Base-by-base conservation (phyloP, 768 basidiomycete genomes). In the Trametes elegans region DNA sequence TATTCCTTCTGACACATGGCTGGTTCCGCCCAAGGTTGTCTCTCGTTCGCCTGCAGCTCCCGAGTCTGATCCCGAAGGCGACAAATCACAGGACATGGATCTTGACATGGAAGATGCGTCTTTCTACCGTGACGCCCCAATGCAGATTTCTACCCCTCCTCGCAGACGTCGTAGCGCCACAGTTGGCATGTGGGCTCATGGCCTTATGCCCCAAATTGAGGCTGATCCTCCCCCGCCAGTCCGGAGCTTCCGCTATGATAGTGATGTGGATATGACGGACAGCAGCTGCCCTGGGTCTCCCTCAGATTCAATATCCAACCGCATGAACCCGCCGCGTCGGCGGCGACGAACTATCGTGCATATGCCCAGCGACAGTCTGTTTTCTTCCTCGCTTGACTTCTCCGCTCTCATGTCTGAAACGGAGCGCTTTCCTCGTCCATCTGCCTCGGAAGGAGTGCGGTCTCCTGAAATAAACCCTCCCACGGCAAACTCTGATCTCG, bases 381-480 rank as follows among this genome's bases (percentile, higher is more conserved):
- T 68, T 52, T 68, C 67, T 2, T 65, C 67, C 21, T 61, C 62
- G 11, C 60, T 68, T 6, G 64, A 68, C 34, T 68, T 68, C 46
- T 68, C 65, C 23, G 51, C 61, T 1, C 55, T 60, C 14, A 53
- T 53, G 57, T 58, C 57, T 16, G 57, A 54, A n/a, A 54, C 57
- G 19, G 48, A 50, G 52, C 43, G 43, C 19, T 34, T 59, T 21
- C 52, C 52, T 16, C 42, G 57, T 7, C 44, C 57, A 14, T 52
- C 60, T 46, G 52, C 55, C 28, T 50, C 53, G 5, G 49, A 49
- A 23, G 51, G 55, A 18, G 53, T 41, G 39, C 46, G 50, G 3
- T 53, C 59, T 5, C 53, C 55, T 11, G 42, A 44, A 23, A 18
- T 18, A 0, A 44, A 29, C 14, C 31, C 24, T 23, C 23, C 16